Percentiles rank a stretch among this genome's conserved stretches.
Evolutionary conservation across 768 basidiomycete genomes (phyloP).

Genomic region (Phanerochaete sordida): DNA sequence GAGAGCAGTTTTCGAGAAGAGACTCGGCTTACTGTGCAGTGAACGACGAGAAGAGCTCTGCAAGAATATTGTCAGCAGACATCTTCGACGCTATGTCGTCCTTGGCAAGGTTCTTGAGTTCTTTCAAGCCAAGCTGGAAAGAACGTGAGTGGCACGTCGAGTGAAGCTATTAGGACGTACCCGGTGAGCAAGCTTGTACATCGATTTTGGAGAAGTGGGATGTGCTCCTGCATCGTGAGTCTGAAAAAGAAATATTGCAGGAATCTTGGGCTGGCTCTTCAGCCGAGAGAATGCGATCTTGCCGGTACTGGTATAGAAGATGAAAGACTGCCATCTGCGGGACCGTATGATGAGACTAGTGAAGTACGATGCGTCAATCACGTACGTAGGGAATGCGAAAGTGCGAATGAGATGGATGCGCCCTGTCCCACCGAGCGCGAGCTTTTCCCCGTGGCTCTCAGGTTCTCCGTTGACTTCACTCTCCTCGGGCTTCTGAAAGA

Average conservation of each 20-base stretch:
- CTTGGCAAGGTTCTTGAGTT: conserved; percentile 11
- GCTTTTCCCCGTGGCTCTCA: background rate
- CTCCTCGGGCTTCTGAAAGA: no score
- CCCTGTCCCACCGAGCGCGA: background rate
- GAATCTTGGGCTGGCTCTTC: background rate
- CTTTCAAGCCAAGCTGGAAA: background rate
- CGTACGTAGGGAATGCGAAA: background rate
- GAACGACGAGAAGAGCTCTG: conserved; percentile 21
- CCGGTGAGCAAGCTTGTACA: conserved; percentile 22
- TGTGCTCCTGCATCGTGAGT: no score
- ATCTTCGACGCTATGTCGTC: conserved; percentile 16
- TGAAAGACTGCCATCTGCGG: conserved; percentile 13
- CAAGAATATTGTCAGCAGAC: conserved; percentile 16
- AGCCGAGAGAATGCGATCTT: conserved; percentile 15
- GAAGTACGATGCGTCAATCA: background rate
- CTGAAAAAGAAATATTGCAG: no score
- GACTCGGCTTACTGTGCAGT: conserved; percentile 4
- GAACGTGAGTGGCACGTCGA: background rate
- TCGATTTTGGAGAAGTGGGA: conserved; percentile 22
- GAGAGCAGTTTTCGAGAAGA: background rate
- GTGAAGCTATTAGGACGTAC: background rate
- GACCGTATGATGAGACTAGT: background rate
- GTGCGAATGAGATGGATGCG: background rate
- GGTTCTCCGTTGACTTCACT: background rate
- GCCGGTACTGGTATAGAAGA: conserved; percentile 15